Conservation (phyloP, 2,329 filamentous ascomycete species). For the Pestalotiopsis sp. region DNA sequence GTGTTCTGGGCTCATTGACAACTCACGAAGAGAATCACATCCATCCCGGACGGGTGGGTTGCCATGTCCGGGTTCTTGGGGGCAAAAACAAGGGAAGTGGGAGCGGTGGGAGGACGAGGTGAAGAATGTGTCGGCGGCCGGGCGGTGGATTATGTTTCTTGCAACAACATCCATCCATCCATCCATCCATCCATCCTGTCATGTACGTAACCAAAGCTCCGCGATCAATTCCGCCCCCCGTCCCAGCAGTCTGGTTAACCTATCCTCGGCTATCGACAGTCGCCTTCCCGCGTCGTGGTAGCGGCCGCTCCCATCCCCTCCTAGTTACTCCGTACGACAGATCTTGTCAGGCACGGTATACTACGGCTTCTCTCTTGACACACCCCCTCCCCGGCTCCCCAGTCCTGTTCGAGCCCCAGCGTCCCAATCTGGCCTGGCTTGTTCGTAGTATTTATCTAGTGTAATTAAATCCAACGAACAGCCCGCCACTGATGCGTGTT, state of each 20-base stretch:
- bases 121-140: too few relatives aligned
- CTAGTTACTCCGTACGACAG: background rate
- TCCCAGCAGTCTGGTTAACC: conserved; percentile 12
- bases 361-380: background rate
- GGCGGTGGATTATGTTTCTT: too few relatives aligned
- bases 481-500: too few relatives aligned
- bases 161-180: too few relatives aligned
- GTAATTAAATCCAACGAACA: too few relatives aligned
- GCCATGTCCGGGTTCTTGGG: too few relatives aligned
- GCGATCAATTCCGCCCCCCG: background rate
- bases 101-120: too few relatives aligned
- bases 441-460: too few relatives aligned
- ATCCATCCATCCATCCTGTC: background rate
- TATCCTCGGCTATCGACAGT: conserved; percentile 11
- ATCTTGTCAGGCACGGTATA: background rate
- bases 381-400: background rate
- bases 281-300: background rate
- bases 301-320: background rate
- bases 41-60: too few relatives aligned
- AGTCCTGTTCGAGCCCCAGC: background rate
- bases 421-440: background rate
- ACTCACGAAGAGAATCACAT: background rate
- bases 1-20: background rate
- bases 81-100: too few relatives aligned
- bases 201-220: background rate